Evolutionary conservation across 345 rosid genomes (phyloP).

Genomic region (Bretschneidera sinensis): DNA sequence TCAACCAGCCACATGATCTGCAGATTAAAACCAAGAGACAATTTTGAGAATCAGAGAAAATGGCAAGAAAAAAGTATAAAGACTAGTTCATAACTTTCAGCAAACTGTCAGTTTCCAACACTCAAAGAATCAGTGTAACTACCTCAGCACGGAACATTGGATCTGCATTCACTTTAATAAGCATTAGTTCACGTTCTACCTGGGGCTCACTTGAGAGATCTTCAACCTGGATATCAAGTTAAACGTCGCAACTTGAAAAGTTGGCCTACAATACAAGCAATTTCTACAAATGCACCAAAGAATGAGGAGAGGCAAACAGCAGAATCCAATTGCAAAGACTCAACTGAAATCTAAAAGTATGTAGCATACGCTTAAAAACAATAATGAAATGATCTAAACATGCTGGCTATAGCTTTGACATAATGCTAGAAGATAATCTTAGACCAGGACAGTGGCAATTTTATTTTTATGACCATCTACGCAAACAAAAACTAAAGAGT

Average conservation of each 20-base stretch:
- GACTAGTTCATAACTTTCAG: neutral
- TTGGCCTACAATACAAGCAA: neutral
- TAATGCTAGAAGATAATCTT: neutral
- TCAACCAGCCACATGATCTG: constrained; percentile 94
- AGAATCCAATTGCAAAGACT: too few species aligned
- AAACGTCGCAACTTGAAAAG: neutral
- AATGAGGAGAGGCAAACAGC: neutral
- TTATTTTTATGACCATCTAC: neutral
- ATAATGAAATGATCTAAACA: neutral
- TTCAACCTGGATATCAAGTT: constrained; percentile 51
- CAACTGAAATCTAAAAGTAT: neutral
- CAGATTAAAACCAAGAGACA: constrained; percentile 20
- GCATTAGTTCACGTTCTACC: constrained; percentile 94
- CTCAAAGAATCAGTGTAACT: constrained; percentile 6
- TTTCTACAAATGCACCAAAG: neutral
- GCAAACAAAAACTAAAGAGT: too few species aligned
- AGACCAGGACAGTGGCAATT: neutral
- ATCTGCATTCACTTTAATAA: constrained; percentile 66
- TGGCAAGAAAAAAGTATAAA: constrained; percentile 8
- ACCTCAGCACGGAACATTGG: constrained; percentile 72
- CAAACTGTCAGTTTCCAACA: constrained; percentile 11
- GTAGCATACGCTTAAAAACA: neutral
- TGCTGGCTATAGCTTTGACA: neutral
- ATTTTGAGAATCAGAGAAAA: neutral
- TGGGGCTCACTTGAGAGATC: constrained; percentile 90